These are phyloP conservation scores for Sugiyamaella americana DNA, from an alignment of 805 yeast species.

Conservation along the genomic window DNA sequence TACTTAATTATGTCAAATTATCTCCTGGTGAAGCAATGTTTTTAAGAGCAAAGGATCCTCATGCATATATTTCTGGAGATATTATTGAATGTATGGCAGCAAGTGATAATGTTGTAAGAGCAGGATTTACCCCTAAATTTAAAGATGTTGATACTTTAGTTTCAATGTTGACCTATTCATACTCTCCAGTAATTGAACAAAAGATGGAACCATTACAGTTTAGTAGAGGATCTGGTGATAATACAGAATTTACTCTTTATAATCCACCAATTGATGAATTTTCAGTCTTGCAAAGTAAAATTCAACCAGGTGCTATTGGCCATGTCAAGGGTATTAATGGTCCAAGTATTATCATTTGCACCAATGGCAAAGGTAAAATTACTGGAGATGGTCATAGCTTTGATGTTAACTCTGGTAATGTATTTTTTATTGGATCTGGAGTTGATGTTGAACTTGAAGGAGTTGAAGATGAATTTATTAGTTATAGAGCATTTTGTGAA, in stretches of 20 bases:
- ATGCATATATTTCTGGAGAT: slow-evolving; percentile 95
- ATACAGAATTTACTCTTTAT: slow-evolving; percentile 41
- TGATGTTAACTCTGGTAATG: slow-evolving; percentile 62
- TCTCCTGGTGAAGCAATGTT: slow-evolving; percentile 94
- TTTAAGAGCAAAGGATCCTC: slow-evolving; percentile 94
- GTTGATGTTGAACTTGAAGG: slow-evolving; percentile 51
- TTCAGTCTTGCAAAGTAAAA: slow-evolving; percentile 76
- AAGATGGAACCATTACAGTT: slow-evolving; percentile 68
- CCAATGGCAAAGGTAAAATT: slow-evolving; percentile 71
- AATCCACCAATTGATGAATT: slow-evolving; percentile 98
- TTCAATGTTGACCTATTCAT: slow-evolving; percentile 81
- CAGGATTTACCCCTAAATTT: slow-evolving; percentile 99
- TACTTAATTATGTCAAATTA: slow-evolving; percentile 81
- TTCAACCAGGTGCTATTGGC: slow-evolving; percentile 42
- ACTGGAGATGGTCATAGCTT: slow-evolving; percentile 34
- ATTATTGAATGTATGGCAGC: slow-evolving; percentile 99
- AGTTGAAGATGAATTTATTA: slow-evolving; percentile 43
- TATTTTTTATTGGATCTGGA: slow-evolving; percentile 79
- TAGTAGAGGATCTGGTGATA: slow-evolving; percentile 32
- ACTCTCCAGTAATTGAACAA: slow-evolving; percentile 87
- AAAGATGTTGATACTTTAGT: slow-evolving; percentile 91
- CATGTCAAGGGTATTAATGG: slow-evolving; percentile 64
- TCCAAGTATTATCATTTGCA: slow-evolving; percentile 80
- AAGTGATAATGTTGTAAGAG: slow-evolving; percentile 94
- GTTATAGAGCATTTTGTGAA: slow-evolving; percentile 73